Base-by-base conservation (phyloP, 805 yeast genomes). In the Candida caryicola region DNA sequence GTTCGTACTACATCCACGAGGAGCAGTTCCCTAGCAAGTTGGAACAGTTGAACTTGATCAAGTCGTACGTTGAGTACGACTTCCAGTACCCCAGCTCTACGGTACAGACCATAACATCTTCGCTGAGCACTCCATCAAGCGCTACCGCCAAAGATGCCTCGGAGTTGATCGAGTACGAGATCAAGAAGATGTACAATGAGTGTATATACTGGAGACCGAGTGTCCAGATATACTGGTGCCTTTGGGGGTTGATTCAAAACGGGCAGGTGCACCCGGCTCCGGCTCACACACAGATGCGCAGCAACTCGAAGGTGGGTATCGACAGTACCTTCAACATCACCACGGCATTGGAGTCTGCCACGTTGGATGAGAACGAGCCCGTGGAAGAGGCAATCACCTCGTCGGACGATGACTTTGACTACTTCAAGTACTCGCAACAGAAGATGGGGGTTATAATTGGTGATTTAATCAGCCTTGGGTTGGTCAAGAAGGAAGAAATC, bases 221-320 rank as follows among this genome's bases (percentile, higher is more conserved):
- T 0, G 91, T 79, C 16, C 83, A 83, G 34, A 69, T 85, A 7
- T 77, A 74, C 54, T 91, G 99, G 99, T 74, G 83, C 4, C 55
- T 90, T 18, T 91, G 99, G 99, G 98, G 95, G 1, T 73, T 93
- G 30, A 75, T 93, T 23, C 95, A 87, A 58, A 79, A 83, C 47
- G 88, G 62, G 35, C 71, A 66, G n/a, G 35, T 51, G 34, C 57
- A 47, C 31, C 17, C 46, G 5, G 33, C 43, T 14, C 48, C 58
- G 7, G 30, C 25, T 4, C 18, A 32, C 5, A 37, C 39, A 27
- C 31, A 18, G 12, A 15, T 23, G 36, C 41, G 30, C 29, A 36
- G 33, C 37, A 39, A 51, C 5, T 59, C 59, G 33, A 67, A 62
- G 31, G 51, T 54, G 34, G 71, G 72, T 19, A 70, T 74, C 14